phyloP scores from a whole-genome alignment of 495 filamentous ascomycete species.

The Amniculicola lignicola region DNA sequence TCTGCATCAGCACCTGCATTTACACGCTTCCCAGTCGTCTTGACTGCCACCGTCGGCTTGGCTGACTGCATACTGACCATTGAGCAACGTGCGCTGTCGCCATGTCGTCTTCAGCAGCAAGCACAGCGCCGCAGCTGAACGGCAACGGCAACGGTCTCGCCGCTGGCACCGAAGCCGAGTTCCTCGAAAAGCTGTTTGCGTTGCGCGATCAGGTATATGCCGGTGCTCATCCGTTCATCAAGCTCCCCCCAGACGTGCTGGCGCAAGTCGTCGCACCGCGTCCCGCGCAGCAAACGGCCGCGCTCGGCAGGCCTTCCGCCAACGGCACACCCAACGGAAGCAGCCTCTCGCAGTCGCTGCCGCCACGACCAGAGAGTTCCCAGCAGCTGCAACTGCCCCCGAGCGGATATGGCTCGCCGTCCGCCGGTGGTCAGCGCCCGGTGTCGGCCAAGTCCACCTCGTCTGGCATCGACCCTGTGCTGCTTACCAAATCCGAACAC shows the following conservation, averaged over 20 bases:
- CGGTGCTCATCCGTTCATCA: conserved; percentile 71
- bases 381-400: conserved; percentile 29
- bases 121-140: conserved; percentile 20
- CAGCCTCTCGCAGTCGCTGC: conserved; percentile 10
- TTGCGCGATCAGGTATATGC: conserved; percentile 74
- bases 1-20: too few relatives aligned
- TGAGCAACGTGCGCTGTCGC: too few relatives aligned
- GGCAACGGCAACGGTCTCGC: conserved; percentile 34
- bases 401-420: conserved; percentile 34
- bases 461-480: conserved; percentile 68
- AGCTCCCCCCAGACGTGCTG: conserved; percentile 58
- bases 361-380: conserved; percentile 23
- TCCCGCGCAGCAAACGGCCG: conserved; percentile 26
- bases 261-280: conserved; percentile 48
- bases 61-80: too few relatives aligned
- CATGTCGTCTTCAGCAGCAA: conserved; percentile 20
- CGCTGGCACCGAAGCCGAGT: conserved; percentile 34
- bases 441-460: conserved; percentile 28
- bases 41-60: too few relatives aligned
- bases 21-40: too few relatives aligned
- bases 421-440: conserved; percentile 12
- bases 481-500: conserved; percentile 80
- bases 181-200: conserved; percentile 68
- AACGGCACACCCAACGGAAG: conserved; percentile 33
- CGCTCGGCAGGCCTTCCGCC: conserved; percentile 17